Percentiles rank a stretch among this genome's conserved stretches.
phyloP scores from a whole-genome alignment of 2,329 filamentous ascomycete species.

The Chaetothyriales sp. region DNA sequence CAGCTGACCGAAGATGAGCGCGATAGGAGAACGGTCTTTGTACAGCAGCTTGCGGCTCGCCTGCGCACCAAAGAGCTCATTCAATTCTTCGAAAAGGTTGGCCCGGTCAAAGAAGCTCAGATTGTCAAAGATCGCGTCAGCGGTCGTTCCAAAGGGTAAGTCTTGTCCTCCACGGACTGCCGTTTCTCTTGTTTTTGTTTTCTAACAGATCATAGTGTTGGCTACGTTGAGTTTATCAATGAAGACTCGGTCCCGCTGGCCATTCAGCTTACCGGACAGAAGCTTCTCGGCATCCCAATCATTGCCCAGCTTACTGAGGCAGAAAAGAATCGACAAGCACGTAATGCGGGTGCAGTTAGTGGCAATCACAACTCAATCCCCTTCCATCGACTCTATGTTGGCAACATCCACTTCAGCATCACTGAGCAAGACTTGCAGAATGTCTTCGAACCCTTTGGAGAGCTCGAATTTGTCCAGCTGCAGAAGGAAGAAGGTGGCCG shows the following conservation, averaged over 20 bases:
- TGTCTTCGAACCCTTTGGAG: constrained; percentile 94
- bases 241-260: constrained; percentile 88
- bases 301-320: constrained; percentile 97
- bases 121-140: constrained; percentile 97
- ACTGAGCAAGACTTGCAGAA: constrained; percentile 90
- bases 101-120: constrained; percentile 88
- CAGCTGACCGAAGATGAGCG: constrained; percentile 87
- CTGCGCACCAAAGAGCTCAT: constrained; percentile 84
- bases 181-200: constrained; percentile 8
- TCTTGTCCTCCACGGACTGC: constrained; percentile 7
- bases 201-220: constrained; percentile 55
- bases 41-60: constrained; percentile 91
- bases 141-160: constrained; percentile 91
- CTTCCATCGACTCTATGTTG: constrained; percentile 95
- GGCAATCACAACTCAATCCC: constrained; percentile 68
- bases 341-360: constrained; percentile 56
- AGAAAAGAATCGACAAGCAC: constrained; percentile 96
- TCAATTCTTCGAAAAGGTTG: constrained; percentile 88
- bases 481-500: constrained; percentile 89
- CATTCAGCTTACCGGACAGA: constrained; percentile 96
- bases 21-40: constrained; percentile 91
- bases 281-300: constrained; percentile 93
- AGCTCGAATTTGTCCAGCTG: constrained; percentile 91
- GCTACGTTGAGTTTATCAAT: constrained; percentile 96
- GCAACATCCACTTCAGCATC: constrained; percentile 99